These are phyloP conservation scores for Corynascus novoguineensis DNA, from an alignment of 495 filamentous ascomycete species.

Conservation along the genomic window DNA sequence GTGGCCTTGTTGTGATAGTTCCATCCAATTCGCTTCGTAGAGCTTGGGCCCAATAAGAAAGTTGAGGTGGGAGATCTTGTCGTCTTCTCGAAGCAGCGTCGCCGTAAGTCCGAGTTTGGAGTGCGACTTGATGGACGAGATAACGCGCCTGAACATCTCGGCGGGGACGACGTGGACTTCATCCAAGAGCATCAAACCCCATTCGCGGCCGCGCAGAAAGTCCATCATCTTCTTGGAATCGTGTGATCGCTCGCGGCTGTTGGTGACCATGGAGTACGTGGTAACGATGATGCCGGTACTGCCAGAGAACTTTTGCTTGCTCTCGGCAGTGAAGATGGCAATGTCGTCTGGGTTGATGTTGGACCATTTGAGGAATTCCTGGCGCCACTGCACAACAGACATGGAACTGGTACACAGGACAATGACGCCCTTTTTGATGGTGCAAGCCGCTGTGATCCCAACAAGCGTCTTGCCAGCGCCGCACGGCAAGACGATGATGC, in stretches of 20 bases:
- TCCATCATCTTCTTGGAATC: slow-evolving; percentile 98
- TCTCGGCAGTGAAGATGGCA: slow-evolving; percentile 89
- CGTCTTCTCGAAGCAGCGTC: slow-evolving; percentile 90
- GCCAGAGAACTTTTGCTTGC: slow-evolving; percentile 82
- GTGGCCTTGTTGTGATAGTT: slow-evolving; percentile 91
- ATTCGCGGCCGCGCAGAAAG: slow-evolving; percentile 84
- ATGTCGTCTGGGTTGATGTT: slow-evolving; percentile 93
- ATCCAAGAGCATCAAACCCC: slow-evolving; percentile 96
- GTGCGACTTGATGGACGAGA: slow-evolving; percentile 84
- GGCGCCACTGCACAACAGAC: slow-evolving; percentile 95
- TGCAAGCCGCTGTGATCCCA: slow-evolving; percentile 93
- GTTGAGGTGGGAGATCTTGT: slow-evolving; percentile 96
- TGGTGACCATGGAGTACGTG: slow-evolving; percentile 97
- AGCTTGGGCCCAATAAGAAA: slow-evolving; percentile 97
- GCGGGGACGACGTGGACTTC: slow-evolving; percentile 98
- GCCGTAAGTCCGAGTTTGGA: slow-evolving; percentile 96
- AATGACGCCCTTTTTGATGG: slow-evolving; percentile 92
- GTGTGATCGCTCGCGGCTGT: slow-evolving; percentile 76
- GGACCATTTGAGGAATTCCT: slow-evolving; percentile 95
- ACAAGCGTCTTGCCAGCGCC: slow-evolving; percentile 97
- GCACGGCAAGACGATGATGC: slow-evolving; percentile 95
- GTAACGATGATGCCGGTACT: slow-evolving; percentile 94
- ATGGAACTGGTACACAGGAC: slow-evolving; percentile 95
- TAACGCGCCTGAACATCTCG: slow-evolving; percentile 90
- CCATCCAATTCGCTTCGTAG: slow-evolving; percentile 99